These are phyloP conservation scores for Ophiostoma fasciatum DNA, from an alignment of 2,329 filamentous ascomycete genomes.

Conservation along the genomic window DNA sequence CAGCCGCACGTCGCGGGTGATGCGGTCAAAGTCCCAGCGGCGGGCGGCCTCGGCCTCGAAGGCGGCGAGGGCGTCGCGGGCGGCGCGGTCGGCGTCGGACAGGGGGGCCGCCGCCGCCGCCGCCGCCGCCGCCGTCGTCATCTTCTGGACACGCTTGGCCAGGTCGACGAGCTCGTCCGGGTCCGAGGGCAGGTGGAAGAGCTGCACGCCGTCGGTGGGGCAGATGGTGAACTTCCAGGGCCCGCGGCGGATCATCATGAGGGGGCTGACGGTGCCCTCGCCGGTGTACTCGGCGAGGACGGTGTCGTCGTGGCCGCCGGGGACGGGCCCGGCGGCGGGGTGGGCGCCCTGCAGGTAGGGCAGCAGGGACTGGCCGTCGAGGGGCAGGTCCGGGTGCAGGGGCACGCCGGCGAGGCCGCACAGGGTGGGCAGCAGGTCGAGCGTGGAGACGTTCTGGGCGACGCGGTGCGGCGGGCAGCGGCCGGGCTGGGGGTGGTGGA, in stretches of 20 bases:
- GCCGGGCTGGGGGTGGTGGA: slow-evolving; percentile 62
- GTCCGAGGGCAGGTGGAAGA: slow-evolving; percentile 66
- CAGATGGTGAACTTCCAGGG: slow-evolving; percentile 86
- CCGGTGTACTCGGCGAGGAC: slow-evolving; percentile 94
- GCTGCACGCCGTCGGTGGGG: slow-evolving; percentile 66
- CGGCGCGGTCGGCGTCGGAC: slow-evolving; percentile 30
- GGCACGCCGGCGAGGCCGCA: slow-evolving; percentile 66
- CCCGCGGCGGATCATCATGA: slow-evolving; percentile 88
- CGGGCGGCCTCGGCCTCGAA: slow-evolving; percentile 60
- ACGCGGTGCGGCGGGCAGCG: slow-evolving; percentile 60
- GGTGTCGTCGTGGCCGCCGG: slow-evolving; percentile 50
- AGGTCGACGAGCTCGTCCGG: slow-evolving; percentile 67
- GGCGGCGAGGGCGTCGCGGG: slow-evolving; percentile 37
- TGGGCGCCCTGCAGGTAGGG: slow-evolving; percentile 62
- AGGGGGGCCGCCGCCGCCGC: slow-evolving; percentile 4
- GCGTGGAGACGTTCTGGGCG: slow-evolving; percentile 71
- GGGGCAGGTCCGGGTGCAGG: slow-evolving; percentile 55
- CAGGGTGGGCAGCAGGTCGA: slow-evolving; percentile 81
- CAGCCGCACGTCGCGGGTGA: slow-evolving; percentile 57
- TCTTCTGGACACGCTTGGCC: slow-evolving; percentile 29
- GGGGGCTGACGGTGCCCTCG: slow-evolving; percentile 74
- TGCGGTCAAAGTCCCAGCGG: slow-evolving; percentile 69
- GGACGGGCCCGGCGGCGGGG: too few species aligned
- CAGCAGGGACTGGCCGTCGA: slow-evolving; percentile 71
- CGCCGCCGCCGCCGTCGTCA: slow-evolving; percentile 14